These are phyloP conservation scores for Lasiodiplodia theobromae DNA, from an alignment of 2,329 filamentous ascomycete genomes.

Conservation along the genomic window DNA sequence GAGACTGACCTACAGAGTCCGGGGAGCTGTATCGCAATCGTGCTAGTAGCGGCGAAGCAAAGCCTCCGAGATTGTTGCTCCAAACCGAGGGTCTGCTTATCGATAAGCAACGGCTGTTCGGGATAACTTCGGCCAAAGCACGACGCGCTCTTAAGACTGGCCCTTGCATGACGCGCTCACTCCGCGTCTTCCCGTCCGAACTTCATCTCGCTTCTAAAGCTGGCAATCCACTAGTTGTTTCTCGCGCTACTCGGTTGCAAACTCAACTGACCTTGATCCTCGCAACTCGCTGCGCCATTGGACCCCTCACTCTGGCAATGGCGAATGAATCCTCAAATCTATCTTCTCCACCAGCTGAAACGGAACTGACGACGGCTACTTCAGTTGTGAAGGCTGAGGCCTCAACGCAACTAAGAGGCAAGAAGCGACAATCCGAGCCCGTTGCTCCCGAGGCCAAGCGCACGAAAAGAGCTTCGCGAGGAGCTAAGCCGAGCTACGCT, in stretches of 20 bases:
- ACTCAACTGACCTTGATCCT: not conserved
- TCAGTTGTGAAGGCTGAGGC: not conserved
- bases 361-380: not conserved
- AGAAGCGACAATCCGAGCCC: constrained; percentile 1
- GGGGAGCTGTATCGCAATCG: constrained; percentile 19
- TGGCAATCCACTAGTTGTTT: not conserved
- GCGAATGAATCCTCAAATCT: constrained; percentile 6
- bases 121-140: not conserved
- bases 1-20: not conserved
- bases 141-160: not conserved
- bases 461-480: constrained; percentile 22
- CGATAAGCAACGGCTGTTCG: constrained; percentile 2
- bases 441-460: constrained; percentile 2
- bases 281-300: too few relatives aligned
- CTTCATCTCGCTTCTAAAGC: constrained; percentile 13
- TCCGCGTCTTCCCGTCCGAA: constrained; percentile 18
- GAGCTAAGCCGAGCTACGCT: constrained; percentile 17
- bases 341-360: constrained; percentile 14
- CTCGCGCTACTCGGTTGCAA: not conserved
- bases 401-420: not conserved
- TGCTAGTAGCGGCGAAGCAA: not conserved
- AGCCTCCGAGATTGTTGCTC: constrained; percentile 8
- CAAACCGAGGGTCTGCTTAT: constrained; percentile 21
- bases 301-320: not conserved
- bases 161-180: constrained; percentile 19